Percentiles rank a stretch among this genome's conserved stretches.
These are phyloP conservation scores for Datisca glomerata DNA, from an alignment of 306 rosid genomes.

Conservation along the genomic window DNA sequence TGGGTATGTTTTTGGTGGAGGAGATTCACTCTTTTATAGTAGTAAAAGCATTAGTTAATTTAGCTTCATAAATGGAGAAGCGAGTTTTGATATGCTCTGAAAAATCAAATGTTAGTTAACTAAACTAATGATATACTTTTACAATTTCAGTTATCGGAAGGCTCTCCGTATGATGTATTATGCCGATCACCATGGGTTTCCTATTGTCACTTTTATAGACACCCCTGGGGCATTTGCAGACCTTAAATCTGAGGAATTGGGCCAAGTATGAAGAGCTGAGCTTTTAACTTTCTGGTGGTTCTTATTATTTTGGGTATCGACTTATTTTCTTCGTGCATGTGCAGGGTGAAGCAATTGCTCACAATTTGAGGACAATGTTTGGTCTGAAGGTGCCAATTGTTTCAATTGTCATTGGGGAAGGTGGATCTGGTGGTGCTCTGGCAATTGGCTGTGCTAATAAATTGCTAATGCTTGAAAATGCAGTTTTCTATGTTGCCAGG, in stretches of 20 bases:
- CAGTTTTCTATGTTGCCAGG: constrained; percentile 99
- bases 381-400: constrained; percentile 88
- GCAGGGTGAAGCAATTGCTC: constrained; percentile 99
- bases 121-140: too few relatives aligned
- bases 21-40: too few relatives aligned
- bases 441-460: constrained; percentile 97
- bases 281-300: constrained; percentile 7
- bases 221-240: constrained; percentile 98
- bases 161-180: constrained; percentile 84
- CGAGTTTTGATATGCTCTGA: neutral
- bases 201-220: constrained; percentile 81
- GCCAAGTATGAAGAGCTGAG: constrained; percentile 52
- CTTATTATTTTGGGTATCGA: constrained; percentile 14
- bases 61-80: neutral
- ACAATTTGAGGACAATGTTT: constrained; percentile 81
- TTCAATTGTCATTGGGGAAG: constrained; percentile 95
- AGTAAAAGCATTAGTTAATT: too few relatives aligned
- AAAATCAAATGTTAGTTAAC: too few relatives aligned
- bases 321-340: constrained; percentile 19
- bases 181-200: constrained; percentile 91
- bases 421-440: constrained; percentile 99
- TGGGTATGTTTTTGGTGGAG: constrained; percentile 50
- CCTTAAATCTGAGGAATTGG: constrained; percentile 77
- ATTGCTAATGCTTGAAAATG: constrained; percentile 93
- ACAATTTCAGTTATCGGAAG: constrained; percentile 66